Evolutionary conservation across 2,329 filamentous ascomycete genomes (phyloP).

Genomic region (Ambrosiella xylebori): DNA sequence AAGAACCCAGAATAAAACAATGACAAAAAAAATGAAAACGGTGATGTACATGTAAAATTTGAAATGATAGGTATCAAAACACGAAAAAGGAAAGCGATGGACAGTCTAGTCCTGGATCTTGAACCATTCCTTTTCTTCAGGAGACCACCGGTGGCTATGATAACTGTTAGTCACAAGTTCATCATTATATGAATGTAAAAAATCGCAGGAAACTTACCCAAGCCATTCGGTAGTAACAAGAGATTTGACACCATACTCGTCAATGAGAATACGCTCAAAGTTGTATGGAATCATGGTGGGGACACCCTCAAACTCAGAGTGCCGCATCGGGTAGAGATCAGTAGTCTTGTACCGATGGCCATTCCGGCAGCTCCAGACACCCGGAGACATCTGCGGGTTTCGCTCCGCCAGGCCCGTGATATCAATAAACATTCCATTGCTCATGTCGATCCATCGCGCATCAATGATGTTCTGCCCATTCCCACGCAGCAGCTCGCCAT

Average conservation of each 20-base stretch:
- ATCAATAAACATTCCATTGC: slow-evolving; percentile 66
- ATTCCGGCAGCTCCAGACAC: slow-evolving; percentile 66
- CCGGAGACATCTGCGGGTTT: slow-evolving; percentile 38
- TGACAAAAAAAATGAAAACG: neutral
- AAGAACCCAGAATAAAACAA: neutral
- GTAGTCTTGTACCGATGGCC: slow-evolving; percentile 50
- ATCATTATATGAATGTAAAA: neutral
- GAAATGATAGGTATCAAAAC: neutral
- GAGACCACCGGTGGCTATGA: slow-evolving; percentile 41
- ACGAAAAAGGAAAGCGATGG: neutral
- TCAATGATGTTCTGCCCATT: slow-evolving; percentile 68
- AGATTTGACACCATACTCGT: slow-evolving; percentile 48
- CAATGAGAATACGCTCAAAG: slow-evolving; percentile 46
- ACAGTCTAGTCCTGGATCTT: slow-evolving; percentile 20
- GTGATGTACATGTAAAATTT: neutral
- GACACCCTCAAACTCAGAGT: slow-evolving; percentile 59
- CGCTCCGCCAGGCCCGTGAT: slow-evolving; percentile 62
- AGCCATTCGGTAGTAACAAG: slow-evolving; percentile 42
- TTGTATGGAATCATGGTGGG: slow-evolving; percentile 50
- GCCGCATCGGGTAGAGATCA: slow-evolving; percentile 63
- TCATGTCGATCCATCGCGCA: slow-evolving; percentile 62
- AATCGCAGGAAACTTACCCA: slow-evolving; percentile 30
- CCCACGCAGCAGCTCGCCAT: slow-evolving; percentile 40
- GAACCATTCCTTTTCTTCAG: slow-evolving; percentile 41
- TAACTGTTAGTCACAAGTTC: slow-evolving; percentile 3